Evolutionary conservation across 1,284 basidiomycete genomes (phyloP).

Genomic region (Cryptococcus sp.): DNA sequence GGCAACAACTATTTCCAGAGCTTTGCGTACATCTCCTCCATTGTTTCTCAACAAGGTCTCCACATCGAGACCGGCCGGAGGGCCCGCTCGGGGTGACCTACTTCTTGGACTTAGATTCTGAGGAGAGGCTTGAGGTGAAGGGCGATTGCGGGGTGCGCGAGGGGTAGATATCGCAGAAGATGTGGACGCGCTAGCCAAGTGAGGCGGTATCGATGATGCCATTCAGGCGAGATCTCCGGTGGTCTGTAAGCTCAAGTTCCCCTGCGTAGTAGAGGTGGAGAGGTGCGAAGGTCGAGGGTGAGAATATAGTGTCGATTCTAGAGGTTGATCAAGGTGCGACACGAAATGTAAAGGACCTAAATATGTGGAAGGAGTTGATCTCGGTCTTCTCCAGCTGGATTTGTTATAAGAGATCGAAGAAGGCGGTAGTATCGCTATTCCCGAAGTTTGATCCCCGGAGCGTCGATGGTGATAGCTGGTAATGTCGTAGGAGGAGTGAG

Average conservation of each 20-base stretch:
- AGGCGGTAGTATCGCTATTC: too few relatives aligned
- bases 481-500: too few relatives aligned
- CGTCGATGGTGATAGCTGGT: too few relatives aligned
- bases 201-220: constrained; percentile 18
- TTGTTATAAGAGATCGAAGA: too few relatives aligned
- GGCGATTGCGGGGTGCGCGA: constrained; percentile 8
- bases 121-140: constrained; percentile 15
- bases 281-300: neutral
- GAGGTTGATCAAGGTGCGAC: too few relatives aligned
- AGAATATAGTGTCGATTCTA: neutral
- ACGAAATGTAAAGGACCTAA: too few relatives aligned
- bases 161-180: constrained; percentile 7
- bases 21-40: constrained; percentile 53
- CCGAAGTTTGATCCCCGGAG: too few relatives aligned
- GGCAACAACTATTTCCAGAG: constrained; percentile 65
- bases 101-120: constrained; percentile 20
- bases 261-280: too few relatives aligned
- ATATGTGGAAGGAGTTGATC: too few relatives aligned
- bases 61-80: constrained; percentile 25
- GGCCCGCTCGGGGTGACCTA: constrained; percentile 25
- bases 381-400: too few relatives aligned
- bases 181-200: constrained; percentile 14
- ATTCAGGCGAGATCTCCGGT: neutral
- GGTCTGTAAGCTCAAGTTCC: neutral
- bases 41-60: constrained; percentile 27